phyloP scores from a whole-genome alignment of 768 basidiomycete species.

The Atractiella rhizophila region DNA sequence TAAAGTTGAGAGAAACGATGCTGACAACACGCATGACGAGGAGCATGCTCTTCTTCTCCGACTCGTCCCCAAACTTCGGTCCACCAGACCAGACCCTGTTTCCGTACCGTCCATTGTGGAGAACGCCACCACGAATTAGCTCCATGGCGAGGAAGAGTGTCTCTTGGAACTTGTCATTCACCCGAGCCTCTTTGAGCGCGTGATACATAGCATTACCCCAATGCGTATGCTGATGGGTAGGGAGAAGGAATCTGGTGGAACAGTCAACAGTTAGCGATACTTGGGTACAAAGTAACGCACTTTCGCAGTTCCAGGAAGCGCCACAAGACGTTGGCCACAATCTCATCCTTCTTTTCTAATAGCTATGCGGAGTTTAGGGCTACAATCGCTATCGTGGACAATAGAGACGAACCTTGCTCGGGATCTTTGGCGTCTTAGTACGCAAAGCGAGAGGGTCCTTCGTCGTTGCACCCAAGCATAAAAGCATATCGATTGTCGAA shows the following conservation, averaged over 20 bases:
- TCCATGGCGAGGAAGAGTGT: constrained; percentile 83
- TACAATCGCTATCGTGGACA: constrained; percentile 25
- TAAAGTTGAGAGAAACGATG: constrained; percentile 82
- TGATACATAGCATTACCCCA: constrained; percentile 75
- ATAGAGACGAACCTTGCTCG: constrained; percentile 2
- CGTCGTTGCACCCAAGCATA: constrained; percentile 76
- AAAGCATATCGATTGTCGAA: constrained; percentile 82
- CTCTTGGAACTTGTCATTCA: constrained; percentile 98
- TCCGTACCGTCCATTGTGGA: constrained; percentile 54
- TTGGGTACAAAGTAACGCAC: constrained; percentile 28
- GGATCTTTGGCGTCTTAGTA: constrained; percentile 33
- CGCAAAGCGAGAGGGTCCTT: constrained; percentile 53
- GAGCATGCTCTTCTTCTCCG: constrained; percentile 56
- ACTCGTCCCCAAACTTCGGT: constrained; percentile 50
- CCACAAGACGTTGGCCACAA: constrained; percentile 96
- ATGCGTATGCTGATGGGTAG: constrained; percentile 65
- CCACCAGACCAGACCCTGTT: constrained; percentile 72
- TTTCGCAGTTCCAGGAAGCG: constrained; percentile 86
- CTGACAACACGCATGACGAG: constrained; percentile 89
- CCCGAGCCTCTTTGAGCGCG: constrained; percentile 45
- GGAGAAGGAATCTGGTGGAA: constrained; percentile 51
- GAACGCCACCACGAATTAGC: constrained; percentile 28
- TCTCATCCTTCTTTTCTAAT: constrained; percentile 91
- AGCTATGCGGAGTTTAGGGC: constrained; percentile 22
- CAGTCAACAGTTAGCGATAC: background rate